Percentiles rank a stretch among this genome's conserved stretches.
phyloP scores from a whole-genome alignment of 805 yeast genomes.

The Barnettozyma sucrosica region DNA sequence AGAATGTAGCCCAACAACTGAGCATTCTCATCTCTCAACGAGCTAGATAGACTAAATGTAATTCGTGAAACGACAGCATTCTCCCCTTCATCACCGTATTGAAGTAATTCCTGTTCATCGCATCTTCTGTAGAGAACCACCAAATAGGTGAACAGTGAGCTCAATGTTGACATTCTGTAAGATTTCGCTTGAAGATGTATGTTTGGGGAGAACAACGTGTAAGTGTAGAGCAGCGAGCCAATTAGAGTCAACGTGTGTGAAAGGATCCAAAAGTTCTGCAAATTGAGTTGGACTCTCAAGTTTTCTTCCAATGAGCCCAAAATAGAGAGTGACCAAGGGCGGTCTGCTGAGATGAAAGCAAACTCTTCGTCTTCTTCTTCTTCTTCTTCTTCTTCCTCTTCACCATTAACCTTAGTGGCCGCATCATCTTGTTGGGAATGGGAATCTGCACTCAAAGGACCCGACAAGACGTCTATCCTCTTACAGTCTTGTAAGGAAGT shows the following conservation, averaged over 20 bases:
- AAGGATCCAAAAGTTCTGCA: conserved; percentile 22
- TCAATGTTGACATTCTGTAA: conserved; percentile 16
- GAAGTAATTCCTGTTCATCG: conserved; percentile 14
- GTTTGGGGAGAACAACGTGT: conserved; percentile 4
- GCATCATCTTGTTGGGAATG: neutral
- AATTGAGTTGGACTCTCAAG: conserved; percentile 7
- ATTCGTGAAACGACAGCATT: conserved; percentile 11
- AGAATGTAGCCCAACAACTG: conserved; percentile 32
- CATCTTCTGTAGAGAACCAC: conserved; percentile 23
- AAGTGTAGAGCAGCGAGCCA: conserved; percentile 12
- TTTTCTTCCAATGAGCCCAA: neutral
- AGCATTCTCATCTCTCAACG: conserved; percentile 36
- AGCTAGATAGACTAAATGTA: conserved; percentile 28
- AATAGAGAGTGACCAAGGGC: neutral
- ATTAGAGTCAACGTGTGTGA: conserved; percentile 21
- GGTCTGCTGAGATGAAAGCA: neutral
- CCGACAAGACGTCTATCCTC: neutral
- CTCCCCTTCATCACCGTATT: conserved; percentile 10
- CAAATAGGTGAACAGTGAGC: conserved; percentile 20
- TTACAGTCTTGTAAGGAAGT: neutral
- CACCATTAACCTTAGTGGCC: neutral
- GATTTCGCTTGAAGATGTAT: conserved; percentile 3
- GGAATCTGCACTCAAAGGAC: neutral
- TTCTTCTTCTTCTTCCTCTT: neutral
- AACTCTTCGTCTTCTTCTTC: neutral